Conservation (phyloP, 345 rosid genomes). For the Murraya paniculata region DNA sequence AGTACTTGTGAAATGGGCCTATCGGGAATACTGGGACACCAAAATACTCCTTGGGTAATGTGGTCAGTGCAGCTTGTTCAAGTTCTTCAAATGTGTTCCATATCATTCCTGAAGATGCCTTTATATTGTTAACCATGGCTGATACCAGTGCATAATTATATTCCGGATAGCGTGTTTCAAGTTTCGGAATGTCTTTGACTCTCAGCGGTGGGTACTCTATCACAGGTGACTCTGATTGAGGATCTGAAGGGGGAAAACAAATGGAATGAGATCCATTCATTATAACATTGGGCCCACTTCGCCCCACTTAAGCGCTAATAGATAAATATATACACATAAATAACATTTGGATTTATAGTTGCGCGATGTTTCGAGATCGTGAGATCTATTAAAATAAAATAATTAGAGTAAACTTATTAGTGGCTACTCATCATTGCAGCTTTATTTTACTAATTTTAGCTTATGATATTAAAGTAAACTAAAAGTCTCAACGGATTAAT, state of each 20-base stretch:
- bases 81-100: constrained; percentile 51
- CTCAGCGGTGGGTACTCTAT: constrained; percentile 38
- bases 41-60: constrained; percentile 3
- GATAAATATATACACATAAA: too few relatives aligned
- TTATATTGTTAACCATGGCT: constrained; percentile 25
- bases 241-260: constrained; percentile 23
- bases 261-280: neutral
- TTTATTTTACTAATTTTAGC: too few relatives aligned
- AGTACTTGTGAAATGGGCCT: neutral
- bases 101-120: constrained; percentile 43
- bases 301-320: too few relatives aligned
- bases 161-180: constrained; percentile 19
- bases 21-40: neutral
- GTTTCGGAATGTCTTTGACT: constrained; percentile 40
- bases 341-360: too few relatives aligned
- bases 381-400: too few relatives aligned
- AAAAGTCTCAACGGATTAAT: too few relatives aligned
- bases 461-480: too few relatives aligned
- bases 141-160: constrained; percentile 3
- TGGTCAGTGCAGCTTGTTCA: constrained; percentile 29
- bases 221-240: constrained; percentile 31
- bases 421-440: too few relatives aligned
- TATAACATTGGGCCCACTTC: neutral
- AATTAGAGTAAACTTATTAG: too few relatives aligned
- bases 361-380: too few relatives aligned